A percentile compares a stretch with the other conserved stretches of the same genome.
These are phyloP conservation scores for Neodidymelliopsis sp. DNA, from an alignment of 2,329 filamentous ascomycete genomes.

Conservation along the genomic window DNA sequence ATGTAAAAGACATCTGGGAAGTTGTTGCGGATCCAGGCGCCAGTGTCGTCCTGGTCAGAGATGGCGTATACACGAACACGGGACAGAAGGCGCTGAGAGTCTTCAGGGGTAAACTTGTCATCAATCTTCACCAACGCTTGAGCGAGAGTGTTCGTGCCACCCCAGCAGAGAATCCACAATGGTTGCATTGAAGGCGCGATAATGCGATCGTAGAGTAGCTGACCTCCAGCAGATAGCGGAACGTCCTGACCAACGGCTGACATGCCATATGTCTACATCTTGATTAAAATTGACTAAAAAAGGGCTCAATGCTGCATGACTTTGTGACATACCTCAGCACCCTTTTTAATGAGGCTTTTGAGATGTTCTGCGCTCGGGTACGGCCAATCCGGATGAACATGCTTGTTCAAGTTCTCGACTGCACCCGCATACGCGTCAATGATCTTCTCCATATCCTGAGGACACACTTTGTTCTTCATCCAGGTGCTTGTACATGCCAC, in stretches of 20 bases:
- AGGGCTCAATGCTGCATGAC: background rate
- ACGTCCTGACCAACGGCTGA: conserved; percentile 39
- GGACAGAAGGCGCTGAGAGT: conserved; percentile 42
- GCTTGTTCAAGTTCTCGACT: conserved; percentile 59
- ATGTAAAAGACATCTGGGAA: conserved; percentile 66
- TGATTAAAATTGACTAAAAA: background rate
- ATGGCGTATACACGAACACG: conserved; percentile 55
- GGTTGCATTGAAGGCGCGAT: conserved; percentile 51
- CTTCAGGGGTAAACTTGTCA: conserved; percentile 39
- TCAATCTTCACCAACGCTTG: conserved; percentile 56
- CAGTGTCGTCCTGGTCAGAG: conserved; percentile 67
- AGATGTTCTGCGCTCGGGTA: conserved; percentile 41
- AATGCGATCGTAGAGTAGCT: conserved; percentile 55
- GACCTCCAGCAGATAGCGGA: conserved; percentile 53
- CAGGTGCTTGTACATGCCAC: conserved; percentile 51
- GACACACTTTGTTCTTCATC: conserved; percentile 49
- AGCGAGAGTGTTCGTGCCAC: conserved; percentile 62
- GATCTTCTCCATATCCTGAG: conserved; percentile 47
- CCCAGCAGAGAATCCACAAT: conserved; percentile 63
- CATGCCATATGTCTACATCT: conserved; percentile 49
- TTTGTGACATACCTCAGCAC: conserved; percentile 38
- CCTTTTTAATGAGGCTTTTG: conserved; percentile 36
- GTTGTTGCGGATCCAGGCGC: conserved; percentile 62
- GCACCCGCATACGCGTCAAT: conserved; percentile 44
- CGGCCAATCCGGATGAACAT: conserved; percentile 48